Base-by-base conservation (phyloP, 177 flowering plant species). In the Vitis hybrid region DNA sequence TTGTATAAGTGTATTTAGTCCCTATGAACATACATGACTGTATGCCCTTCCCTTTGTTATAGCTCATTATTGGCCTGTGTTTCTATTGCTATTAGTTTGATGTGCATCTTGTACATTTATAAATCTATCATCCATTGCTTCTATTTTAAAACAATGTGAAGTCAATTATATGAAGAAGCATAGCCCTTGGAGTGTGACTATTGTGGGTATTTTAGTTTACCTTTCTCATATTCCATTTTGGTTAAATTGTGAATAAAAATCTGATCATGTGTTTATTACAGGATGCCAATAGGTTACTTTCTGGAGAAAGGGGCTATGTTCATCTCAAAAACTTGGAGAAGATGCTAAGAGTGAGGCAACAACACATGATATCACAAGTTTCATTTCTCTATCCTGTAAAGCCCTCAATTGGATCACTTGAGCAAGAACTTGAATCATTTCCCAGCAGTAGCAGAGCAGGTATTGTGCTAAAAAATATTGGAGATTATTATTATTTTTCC, bases 351-450 rank as follows among this genome's bases (percentile, higher is more conserved):
- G 41, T 60, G 76, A 91, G 99, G 77, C 92, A 92, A 54, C 97
- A 88, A 65, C 80, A 80, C 76, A 90, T 96, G 98, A 66, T 85
- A 63, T 78, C 87, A 60, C 98, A 96, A 79, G 88, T 96, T 80
- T 84, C 97, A 27, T 72, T 81, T 65, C 87, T 96, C 14, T 92
- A 91, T 83, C 98, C 98, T 46, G 86, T 96, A 18, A 91, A 91
- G 86, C 84, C 78, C 32, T 71, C 78, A 63, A 71, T 73, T 70
- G 92, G 87, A 77, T 81, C 85, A 49, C 77, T 76, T 61, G 94
- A 84, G 66, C 97, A 83, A 66, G 94, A 91, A 71, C 85, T 87
- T 72, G 87, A 90, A 68, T 84, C 90, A 61, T 79, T 82, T 79
- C 78, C 87, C 32, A 81, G 79, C 65, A 75, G 68, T 68, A 80